Conservation (phyloP, 371 early-diverging fungal genomes). For the Funneliformis caledonium region DNA sequence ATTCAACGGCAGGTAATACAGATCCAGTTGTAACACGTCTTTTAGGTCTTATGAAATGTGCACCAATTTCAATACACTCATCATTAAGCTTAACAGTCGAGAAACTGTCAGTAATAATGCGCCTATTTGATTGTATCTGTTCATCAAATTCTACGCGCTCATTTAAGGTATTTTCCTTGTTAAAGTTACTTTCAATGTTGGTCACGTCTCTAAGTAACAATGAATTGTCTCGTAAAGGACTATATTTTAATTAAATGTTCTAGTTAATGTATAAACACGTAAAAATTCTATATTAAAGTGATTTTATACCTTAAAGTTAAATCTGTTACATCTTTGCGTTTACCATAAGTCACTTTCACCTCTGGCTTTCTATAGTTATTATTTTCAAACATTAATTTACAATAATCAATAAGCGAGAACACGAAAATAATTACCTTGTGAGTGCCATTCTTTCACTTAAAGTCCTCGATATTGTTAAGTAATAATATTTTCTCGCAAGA, state of each 20-base stretch:
- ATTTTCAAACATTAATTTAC: background rate
- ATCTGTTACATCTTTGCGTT: background rate
- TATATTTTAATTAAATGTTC: background rate
- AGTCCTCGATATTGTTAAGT: too few relatives aligned
- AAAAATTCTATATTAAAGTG: background rate
- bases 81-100: background rate
- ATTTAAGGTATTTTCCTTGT: background rate
- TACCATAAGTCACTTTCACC: conserved; percentile 27
- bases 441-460: background rate
- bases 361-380: background rate
- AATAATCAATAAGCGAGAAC: background rate
- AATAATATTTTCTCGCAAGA: too few relatives aligned
- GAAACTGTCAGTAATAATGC: background rate
- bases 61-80: background rate
- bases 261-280: background rate
- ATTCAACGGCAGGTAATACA: background rate
- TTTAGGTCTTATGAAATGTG: background rate
- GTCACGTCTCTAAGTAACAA: background rate
- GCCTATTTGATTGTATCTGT: background rate
- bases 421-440: background rate
- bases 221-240: background rate
- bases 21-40: background rate
- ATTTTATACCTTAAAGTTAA: background rate
- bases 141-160: background rate
- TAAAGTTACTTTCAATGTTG: background rate